Percentiles rank a stretch among this genome's conserved stretches.
These are phyloP conservation scores for Penicillium longicatenatum DNA, from an alignment of 495 filamentous ascomycete genomes.

Conservation along the genomic window DNA sequence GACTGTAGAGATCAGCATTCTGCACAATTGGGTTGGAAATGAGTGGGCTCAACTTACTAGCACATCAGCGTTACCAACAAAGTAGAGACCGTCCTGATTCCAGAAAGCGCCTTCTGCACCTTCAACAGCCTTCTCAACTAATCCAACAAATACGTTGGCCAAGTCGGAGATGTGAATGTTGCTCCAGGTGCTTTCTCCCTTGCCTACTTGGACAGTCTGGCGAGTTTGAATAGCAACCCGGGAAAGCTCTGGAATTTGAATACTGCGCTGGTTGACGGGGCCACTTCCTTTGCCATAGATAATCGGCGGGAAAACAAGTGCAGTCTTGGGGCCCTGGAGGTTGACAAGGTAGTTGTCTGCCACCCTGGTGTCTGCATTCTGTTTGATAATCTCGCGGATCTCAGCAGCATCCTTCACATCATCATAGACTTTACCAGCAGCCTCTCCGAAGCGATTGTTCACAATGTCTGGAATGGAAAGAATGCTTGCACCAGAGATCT, in stretches of 20 bases:
- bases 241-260: slow-evolving; percentile 60
- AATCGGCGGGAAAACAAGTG: slow-evolving; percentile 68
- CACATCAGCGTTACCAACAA: slow-evolving; percentile 56
- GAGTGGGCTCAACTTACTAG: slow-evolving; percentile 36
- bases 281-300: slow-evolving; percentile 74
- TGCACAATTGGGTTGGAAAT: not conserved
- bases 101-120: slow-evolving; percentile 66
- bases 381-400: slow-evolving; percentile 43
- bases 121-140: slow-evolving; percentile 58
- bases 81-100: slow-evolving; percentile 69
- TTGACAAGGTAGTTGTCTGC: slow-evolving; percentile 54
- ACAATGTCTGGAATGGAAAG: slow-evolving; percentile 35
- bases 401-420: slow-evolving; percentile 29
- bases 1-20: slow-evolving; percentile 16
- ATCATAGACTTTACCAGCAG: slow-evolving; percentile 25
- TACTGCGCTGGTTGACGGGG: slow-evolving; percentile 59
- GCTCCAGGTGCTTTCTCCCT: slow-evolving; percentile 64
- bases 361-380: slow-evolving; percentile 46
- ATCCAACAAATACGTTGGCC: slow-evolving; percentile 57
- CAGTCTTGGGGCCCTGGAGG: slow-evolving; percentile 50
- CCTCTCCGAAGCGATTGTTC: slow-evolving; percentile 22
- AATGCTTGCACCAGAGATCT: slow-evolving; percentile 34
- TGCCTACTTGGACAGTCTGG: slow-evolving; percentile 57
- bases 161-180: slow-evolving; percentile 69
- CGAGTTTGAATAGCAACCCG: slow-evolving; percentile 54